These are phyloP conservation scores for Paulownia fortunei DNA, from an alignment of 257 asterid genomes.

Conservation along the genomic window DNA sequence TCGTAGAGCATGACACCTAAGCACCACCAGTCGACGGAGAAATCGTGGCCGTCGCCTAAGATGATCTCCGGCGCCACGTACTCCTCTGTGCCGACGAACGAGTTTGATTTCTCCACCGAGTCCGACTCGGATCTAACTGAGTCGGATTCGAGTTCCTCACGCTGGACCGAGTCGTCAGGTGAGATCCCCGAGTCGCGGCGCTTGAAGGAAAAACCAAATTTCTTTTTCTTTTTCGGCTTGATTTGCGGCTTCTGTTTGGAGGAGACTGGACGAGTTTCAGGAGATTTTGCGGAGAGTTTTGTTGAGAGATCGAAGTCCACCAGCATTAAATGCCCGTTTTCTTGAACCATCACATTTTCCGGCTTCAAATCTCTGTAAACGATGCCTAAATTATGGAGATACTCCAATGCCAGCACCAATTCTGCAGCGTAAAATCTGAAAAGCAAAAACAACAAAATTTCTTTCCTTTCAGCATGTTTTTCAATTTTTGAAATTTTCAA, in stretches of 20 bases:
- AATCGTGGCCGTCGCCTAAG: constrained; percentile 85
- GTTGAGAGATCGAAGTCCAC: constrained; percentile 93
- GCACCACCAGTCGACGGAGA: constrained; percentile 98
- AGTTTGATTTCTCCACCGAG: constrained; percentile 70
- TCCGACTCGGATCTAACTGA: constrained; percentile 46
- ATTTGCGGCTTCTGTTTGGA: constrained; percentile 30
- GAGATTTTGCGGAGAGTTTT: constrained; percentile 58
- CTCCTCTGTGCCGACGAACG: constrained; percentile 97
- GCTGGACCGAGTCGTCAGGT: constrained; percentile 51
- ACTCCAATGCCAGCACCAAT: constrained; percentile 79
- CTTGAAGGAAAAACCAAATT: constrained; percentile 30
- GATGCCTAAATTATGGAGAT: constrained; percentile 78
- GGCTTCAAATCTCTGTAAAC: constrained; percentile 96
- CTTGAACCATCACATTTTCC: constrained; percentile 93
- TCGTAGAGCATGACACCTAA: constrained; percentile 82
- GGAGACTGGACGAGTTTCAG: constrained; percentile 44
- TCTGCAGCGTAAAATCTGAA: constrained; percentile 94
- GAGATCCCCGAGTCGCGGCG: constrained; percentile 54
- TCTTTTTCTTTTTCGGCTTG: constrained; percentile 41
- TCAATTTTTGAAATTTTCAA: background rate
- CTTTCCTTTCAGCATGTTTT: background rate
- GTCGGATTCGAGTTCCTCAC: constrained; percentile 38
- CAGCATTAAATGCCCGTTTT: constrained; percentile 85
- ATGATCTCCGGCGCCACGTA: constrained; percentile 93
- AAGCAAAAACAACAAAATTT: background rate